Percentiles rank a stretch among this genome's conserved stretches.
These are phyloP conservation scores for Vicia sativa DNA, from an alignment of 306 rosid species.

Conservation along the genomic window DNA sequence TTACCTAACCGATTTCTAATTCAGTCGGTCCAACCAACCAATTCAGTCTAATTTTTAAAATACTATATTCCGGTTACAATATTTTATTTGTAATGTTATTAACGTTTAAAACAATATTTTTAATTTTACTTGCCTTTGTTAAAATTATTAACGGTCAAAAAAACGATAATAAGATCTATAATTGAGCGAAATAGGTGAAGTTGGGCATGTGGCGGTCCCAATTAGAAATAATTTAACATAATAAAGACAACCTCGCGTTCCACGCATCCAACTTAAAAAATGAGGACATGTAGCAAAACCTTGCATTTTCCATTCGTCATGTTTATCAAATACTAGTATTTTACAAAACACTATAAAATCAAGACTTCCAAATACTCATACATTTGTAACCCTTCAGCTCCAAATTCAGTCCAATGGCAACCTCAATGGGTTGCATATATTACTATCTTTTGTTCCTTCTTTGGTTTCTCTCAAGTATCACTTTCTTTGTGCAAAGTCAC, in stretches of 20 bases:
- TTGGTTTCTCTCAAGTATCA: constrained; percentile 40
- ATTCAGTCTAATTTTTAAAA: too few species aligned
- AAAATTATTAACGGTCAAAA: too few species aligned
- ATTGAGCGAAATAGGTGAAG: too few species aligned
- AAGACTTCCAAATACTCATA: not conserved
- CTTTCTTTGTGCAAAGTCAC: constrained; percentile 34
- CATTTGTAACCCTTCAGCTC: constrained; percentile 17
- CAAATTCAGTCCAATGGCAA: too few species aligned
- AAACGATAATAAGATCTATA: too few species aligned
- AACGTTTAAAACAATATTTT: too few species aligned
- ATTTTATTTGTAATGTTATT: too few species aligned
- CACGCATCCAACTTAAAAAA: constrained; percentile 36
- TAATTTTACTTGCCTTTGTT: too few species aligned
- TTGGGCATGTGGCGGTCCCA: not conserved
- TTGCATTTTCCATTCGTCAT: not conserved
- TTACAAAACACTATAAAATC: constrained; percentile 26
- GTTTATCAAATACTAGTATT: not conserved
- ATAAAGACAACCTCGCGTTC: constrained; percentile 31
- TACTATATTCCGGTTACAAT: too few species aligned
- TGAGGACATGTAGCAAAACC: not conserved
- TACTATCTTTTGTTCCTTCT: constrained; percentile 47
- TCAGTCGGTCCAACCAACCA: too few species aligned
- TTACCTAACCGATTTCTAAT: too few species aligned
- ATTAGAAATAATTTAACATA: not conserved
- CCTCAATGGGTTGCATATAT: constrained; percentile 46